Evolutionary conservation across 2,329 filamentous ascomycete genomes (phyloP).

Genomic region (Bipolaris oryzae): DNA sequence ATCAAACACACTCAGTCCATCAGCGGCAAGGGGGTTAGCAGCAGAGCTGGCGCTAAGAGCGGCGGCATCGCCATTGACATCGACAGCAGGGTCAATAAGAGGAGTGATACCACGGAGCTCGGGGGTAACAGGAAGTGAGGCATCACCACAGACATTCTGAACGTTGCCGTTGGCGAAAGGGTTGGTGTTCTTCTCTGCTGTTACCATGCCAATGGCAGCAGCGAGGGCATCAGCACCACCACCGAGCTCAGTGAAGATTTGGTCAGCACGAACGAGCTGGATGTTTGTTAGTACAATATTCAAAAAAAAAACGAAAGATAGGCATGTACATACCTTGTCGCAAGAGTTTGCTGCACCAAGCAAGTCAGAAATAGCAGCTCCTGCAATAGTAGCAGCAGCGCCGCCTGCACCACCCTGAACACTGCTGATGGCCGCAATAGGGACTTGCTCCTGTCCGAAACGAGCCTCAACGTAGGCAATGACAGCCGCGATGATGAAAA

Average conservation of each 20-base stretch:
- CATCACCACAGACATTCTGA: constrained; percentile 66
- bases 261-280: constrained; percentile 66
- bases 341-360: constrained; percentile 70
- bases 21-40: constrained; percentile 61
- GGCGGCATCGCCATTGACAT: constrained; percentile 63
- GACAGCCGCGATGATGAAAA: constrained; percentile 36
- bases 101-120: constrained; percentile 70
- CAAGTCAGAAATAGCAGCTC: constrained; percentile 65
- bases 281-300: background rate
- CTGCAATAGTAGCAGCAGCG: constrained; percentile 67
- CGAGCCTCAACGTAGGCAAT: constrained; percentile 51
- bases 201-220: constrained; percentile 67
- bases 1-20: constrained; percentile 69
- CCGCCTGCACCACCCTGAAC: constrained; percentile 64
- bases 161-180: constrained; percentile 65
- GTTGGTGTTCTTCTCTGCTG: constrained; percentile 76
- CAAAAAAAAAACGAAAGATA: background rate
- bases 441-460: constrained; percentile 68
- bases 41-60: constrained; percentile 63
- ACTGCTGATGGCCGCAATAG: constrained; percentile 61
- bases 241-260: constrained; percentile 67
- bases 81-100: constrained; percentile 68
- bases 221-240: constrained; percentile 64
- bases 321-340: constrained; percentile 57
- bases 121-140: constrained; percentile 64